Base-by-base conservation (phyloP, 768 basidiomycete species). In the Baorangia bicolor region DNA sequence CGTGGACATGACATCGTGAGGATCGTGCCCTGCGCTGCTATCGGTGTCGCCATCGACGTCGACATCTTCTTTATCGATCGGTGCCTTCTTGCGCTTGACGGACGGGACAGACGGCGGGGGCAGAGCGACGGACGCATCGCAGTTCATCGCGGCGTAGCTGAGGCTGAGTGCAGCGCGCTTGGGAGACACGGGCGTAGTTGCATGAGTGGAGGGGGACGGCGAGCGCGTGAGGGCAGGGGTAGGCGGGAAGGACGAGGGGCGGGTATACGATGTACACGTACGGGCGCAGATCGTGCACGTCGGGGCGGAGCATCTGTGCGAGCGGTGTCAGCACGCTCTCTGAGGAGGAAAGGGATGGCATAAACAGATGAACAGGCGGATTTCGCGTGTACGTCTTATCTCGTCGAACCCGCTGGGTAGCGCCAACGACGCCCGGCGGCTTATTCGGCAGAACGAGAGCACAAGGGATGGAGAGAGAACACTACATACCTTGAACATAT, bases 281-380 rank as follows among this genome's bases (percentile, higher is more conserved):
- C 75, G 66, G 16, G 75, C 61, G 46, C 75, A 76, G 40, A 76
- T 66, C 4, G 64, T 59, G 49, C 75, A 76, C 18, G 66, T 73
- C 40, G 69, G 59, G 12, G 70, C 64, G 18, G 66, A 49, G 48
- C 75, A 76, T 45, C 75, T 76, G 35, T 20, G 34, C 10, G 30
- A 38, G 30, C 5, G 1, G 35, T 13, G 35, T 66, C 40, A 67
- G 66, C 31, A 38, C 2, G 18, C 11, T 11, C 11, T 11, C 13
- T 16, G 39, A 27, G 18, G 27, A 40, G 13, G 16, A 4, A 2
- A 11, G 7, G 16, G 4, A 13, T 21, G 28, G 11, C 5, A 23
- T 49, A 27, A 14, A 20, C 23, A 5, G 9, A 40, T 12, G 34
- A 12, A 35, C 20, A 20, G 28, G 16, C 13, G 25, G 14, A 5